A percentile compares a stretch with the other conserved stretches of the same genome.
Conservation (phyloP, 2,329 filamentous ascomycete species). For the Madurella fahalii region DNA sequence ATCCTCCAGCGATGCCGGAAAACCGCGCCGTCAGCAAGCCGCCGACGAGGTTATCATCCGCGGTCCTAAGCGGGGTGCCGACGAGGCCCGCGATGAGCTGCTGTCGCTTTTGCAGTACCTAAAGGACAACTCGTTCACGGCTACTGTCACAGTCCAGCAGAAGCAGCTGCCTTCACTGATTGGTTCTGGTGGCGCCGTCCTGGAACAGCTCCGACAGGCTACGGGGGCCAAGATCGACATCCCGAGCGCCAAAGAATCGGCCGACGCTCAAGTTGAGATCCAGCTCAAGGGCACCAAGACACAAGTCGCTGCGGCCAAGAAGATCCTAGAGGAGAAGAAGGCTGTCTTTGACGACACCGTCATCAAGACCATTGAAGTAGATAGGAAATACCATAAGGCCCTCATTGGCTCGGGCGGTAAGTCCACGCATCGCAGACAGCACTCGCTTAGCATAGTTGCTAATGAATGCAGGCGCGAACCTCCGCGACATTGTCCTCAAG, state of each 20-base stretch:
- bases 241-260: slow-evolving; percentile 71
- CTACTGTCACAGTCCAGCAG: slow-evolving; percentile 79
- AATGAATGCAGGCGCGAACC: slow-evolving; percentile 65
- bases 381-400: slow-evolving; percentile 86
- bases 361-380: slow-evolving; percentile 78
- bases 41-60: slow-evolving; percentile 87
- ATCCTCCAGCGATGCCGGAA: slow-evolving; percentile 62
- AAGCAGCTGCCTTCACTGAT: slow-evolving; percentile 93
- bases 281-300: slow-evolving; percentile 88
- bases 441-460: slow-evolving; percentile 28
- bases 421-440: slow-evolving; percentile 33
- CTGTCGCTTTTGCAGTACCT: slow-evolving; percentile 84
- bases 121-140: slow-evolving; percentile 78
- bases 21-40: slow-evolving; percentile 66
- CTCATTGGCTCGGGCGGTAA: slow-evolving; percentile 86
- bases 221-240: slow-evolving; percentile 91
- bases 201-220: slow-evolving; percentile 81
- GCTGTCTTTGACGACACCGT: slow-evolving; percentile 88
- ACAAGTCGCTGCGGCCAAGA: slow-evolving; percentile 87
- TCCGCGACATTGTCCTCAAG: slow-evolving; percentile 79
- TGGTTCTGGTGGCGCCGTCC: slow-evolving; percentile 80
- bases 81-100: slow-evolving; percentile 87
- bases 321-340: slow-evolving; percentile 80
- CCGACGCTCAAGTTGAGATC: slow-evolving; percentile 73
- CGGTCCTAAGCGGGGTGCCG: slow-evolving; percentile 87